Base-by-base conservation (phyloP, 306 rosid species). In the Casuarina equisetifolia region DNA sequence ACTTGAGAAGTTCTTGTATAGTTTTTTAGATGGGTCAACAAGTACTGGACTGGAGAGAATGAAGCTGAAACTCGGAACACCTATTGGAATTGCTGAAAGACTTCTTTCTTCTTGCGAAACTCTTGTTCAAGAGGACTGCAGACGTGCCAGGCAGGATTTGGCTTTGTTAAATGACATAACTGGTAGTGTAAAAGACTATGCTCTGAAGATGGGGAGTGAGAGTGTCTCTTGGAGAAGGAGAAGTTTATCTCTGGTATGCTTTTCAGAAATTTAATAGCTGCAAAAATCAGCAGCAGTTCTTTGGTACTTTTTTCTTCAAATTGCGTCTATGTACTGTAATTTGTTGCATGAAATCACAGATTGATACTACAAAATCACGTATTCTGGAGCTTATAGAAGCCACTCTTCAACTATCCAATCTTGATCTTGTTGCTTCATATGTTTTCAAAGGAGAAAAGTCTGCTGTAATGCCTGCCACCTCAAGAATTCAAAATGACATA, bases 21-120 rank as follows among this genome's bases (percentile, higher is more conserved):
- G 96, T 84, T 92, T 91, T 74, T 70, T 95, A 78, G 99, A 92
- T 81, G 97, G 97, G 59, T 92, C 97, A 82, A 87, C 99, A 71
- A 85, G 86, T 10, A 75, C 80, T 11, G 99, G 99, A 85, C 88
- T 85, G 93, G 97, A 95, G 83, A 89, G 99, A 82, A 89, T 95
- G 92, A 91, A 84, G 86, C 93, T 95, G 70, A 95, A 95, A 82
- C 91, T 95, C 70, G 96, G 86, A 89, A 95, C 99, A 48, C 99
- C 98, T 2, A 61, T 92, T 79, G 90, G 77, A 79, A 91, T 95
- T 86, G 99, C 93, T 13, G 96, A 92, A n/a, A 89, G 90, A 49
- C 88, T 95, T 35, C 87, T 95, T 63, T 82, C 90, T 72, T 80
- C 92, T 12, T 88, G 93, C 78, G 85, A 85, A 79, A 88, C 86